These are phyloP conservation scores for Blakeslea trispora DNA, from an alignment of 371 early-diverging fungal species.

Conservation along the genomic window DNA sequence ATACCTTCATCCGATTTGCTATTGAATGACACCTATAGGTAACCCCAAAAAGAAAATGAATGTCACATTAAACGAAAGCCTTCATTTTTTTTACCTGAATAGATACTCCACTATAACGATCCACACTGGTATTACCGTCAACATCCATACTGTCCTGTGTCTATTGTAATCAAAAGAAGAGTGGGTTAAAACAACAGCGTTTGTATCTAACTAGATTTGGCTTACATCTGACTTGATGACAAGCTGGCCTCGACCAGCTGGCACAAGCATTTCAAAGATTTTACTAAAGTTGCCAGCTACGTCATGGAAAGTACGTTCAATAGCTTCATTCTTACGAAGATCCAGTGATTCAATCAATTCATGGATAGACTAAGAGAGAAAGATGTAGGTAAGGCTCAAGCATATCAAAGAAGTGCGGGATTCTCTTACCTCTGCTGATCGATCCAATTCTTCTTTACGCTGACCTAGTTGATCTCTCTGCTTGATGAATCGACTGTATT, in stretches of 20 bases:
- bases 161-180: neutral
- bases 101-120: conserved; percentile 91
- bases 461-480: conserved; percentile 82
- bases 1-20: conserved; percentile 87
- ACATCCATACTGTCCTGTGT: conserved; percentile 53
- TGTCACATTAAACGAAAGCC: no score
- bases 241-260: conserved; percentile 85
- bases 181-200: no score
- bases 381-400: neutral
- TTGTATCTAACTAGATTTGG: no score
- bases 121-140: conserved; percentile 48
- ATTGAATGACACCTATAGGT: conserved; percentile 84
- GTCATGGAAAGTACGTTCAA: conserved; percentile 93
- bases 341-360: conserved; percentile 89
- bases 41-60: no score
- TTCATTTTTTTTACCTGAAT: conserved; percentile 77
- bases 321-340: conserved; percentile 95
- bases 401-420: no score
- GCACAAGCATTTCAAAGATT: conserved; percentile 92
- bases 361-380: conserved; percentile 65
- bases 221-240: conserved; percentile 78
- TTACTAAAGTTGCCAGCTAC: conserved; percentile 86
- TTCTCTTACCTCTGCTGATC: conserved; percentile 63
- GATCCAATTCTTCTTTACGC: conserved; percentile 88
- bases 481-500: conserved; percentile 89